A percentile compares a stretch with the other conserved stretches of the same genome.
These are phyloP conservation scores for Kwoniella bestiolae DNA, from an alignment of 768 basidiomycete species.

Conservation along the genomic window DNA sequence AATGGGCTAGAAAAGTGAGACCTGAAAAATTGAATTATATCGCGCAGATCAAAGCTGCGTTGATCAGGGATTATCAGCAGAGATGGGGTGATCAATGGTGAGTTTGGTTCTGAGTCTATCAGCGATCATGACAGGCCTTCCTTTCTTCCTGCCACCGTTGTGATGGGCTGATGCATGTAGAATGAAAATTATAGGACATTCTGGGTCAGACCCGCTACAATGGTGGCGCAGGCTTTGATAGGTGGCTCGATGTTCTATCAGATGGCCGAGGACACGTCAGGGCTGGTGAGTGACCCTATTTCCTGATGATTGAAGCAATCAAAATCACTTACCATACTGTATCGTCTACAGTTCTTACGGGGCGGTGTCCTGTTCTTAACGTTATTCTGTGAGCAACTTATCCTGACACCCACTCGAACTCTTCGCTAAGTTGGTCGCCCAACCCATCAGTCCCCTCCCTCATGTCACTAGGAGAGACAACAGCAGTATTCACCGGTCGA, in stretches of 20 bases:
- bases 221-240: slow-evolving; percentile 60
- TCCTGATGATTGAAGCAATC: neutral
- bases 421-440: neutral
- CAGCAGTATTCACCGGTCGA: slow-evolving; percentile 52
- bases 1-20: slow-evolving; percentile 34
- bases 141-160: too few relatives aligned
- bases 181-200: slow-evolving; percentile 34
- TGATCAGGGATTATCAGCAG: slow-evolving; percentile 47
- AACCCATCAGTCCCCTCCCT: slow-evolving; percentile 24
- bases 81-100: slow-evolving; percentile 51
- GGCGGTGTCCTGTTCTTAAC: slow-evolving; percentile 81
- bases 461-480: slow-evolving; percentile 46
- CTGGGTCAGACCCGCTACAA: slow-evolving; percentile 48
- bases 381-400: slow-evolving; percentile 48
- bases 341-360: slow-evolving; percentile 64
- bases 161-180: too few relatives aligned
- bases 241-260: slow-evolving; percentile 71
- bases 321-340: neutral
- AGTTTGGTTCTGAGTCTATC: neutral
- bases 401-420: neutral
- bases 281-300: slow-evolving; percentile 57
- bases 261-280: slow-evolving; percentile 64
- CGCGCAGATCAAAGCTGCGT: slow-evolving; percentile 42
- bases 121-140: neutral
- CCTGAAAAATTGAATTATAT: slow-evolving; percentile 41